These are phyloP conservation scores for Chlorella sorokiniana DNA, from an alignment of 139 green algal genomes.

Conservation along the genomic window DNA sequence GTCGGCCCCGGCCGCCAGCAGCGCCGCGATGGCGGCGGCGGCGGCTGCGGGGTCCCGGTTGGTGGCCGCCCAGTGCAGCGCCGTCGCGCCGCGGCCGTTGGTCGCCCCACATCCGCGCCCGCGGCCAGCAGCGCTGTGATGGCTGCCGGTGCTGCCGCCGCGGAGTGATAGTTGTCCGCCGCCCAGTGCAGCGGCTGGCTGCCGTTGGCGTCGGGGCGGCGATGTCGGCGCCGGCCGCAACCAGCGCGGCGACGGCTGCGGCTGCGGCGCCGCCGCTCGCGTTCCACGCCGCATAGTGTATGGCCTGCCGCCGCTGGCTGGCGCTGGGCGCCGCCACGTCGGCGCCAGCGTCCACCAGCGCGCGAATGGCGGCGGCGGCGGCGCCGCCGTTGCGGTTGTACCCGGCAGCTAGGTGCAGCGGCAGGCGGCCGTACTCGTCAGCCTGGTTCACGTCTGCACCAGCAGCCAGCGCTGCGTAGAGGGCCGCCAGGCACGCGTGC, in stretches of 20 bases:
- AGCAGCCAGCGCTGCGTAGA: conserved; percentile 10
- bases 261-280: background rate
- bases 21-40: background rate
- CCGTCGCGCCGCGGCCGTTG: conserved; percentile 6
- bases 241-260: background rate
- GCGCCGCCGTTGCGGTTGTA: background rate
- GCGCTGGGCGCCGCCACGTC: background rate
- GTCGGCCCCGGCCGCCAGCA: background rate
- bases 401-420: conserved; percentile 7
- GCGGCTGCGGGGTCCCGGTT: conserved; percentile 5
- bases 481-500: conserved; percentile 19
- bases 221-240: background rate
- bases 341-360: conserved; percentile 1
- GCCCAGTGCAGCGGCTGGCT: conserved; percentile 14
- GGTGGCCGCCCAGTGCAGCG: conserved; percentile 24
- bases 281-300: conserved; percentile 16
- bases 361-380: conserved; percentile 2
- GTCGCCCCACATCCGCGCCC: background rate
- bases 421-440: background rate
- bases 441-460: background rate
- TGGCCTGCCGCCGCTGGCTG: conserved; percentile 11
- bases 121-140: conserved; percentile 7
- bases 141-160: background rate
- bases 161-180: conserved; percentile 2
- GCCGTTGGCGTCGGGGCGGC: background rate